These are phyloP conservation scores for Paraconiothyrium brasiliense DNA, from an alignment of 2,329 filamentous ascomycete genomes.

Conservation along the genomic window DNA sequence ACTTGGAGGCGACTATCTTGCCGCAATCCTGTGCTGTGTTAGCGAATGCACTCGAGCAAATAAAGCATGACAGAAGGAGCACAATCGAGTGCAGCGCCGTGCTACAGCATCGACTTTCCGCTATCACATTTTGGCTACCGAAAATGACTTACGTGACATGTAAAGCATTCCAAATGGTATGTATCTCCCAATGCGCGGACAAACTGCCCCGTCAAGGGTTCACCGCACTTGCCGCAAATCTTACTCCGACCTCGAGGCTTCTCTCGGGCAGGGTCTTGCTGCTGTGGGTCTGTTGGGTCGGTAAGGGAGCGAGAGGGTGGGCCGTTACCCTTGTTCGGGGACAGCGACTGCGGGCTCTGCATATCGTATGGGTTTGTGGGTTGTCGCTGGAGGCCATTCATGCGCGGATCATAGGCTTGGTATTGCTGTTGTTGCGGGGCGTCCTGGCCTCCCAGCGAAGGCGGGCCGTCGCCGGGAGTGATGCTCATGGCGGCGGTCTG, in stretches of 20 bases:
- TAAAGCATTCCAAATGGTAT: slow-evolving; percentile 97
- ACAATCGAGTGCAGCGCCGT: not conserved
- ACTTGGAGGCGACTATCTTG: slow-evolving; percentile 97
- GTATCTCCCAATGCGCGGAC: slow-evolving; percentile 92
- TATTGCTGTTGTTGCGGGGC: slow-evolving; percentile 24
- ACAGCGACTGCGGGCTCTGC: slow-evolving; percentile 33
- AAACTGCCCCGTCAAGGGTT: slow-evolving; percentile 91
- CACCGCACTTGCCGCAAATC: slow-evolving; percentile 82
- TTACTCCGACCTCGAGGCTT: slow-evolving; percentile 49
- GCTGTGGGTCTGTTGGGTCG: slow-evolving; percentile 35
- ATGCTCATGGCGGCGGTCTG: slow-evolving; percentile 41
- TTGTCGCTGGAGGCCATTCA: slow-evolving; percentile 42
- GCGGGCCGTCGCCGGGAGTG: slow-evolving; percentile 47
- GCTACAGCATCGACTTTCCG: not conserved
- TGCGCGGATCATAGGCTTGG: slow-evolving; percentile 40
- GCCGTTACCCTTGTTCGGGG: slow-evolving; percentile 34
- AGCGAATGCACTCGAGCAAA: slow-evolving; percentile 1
- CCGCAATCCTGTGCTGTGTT: slow-evolving; percentile 79
- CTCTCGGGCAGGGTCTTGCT: slow-evolving; percentile 30
- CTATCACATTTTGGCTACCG: not conserved
- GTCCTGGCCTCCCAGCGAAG: slow-evolving; percentile 45
- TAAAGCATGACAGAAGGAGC: not conserved
- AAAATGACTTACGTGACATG: slow-evolving; percentile 76
- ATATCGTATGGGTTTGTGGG: slow-evolving; percentile 42
- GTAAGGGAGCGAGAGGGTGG: slow-evolving; percentile 38